Base-by-base conservation (phyloP, 176 grass and related monocot species). In the Typha latifolia region DNA sequence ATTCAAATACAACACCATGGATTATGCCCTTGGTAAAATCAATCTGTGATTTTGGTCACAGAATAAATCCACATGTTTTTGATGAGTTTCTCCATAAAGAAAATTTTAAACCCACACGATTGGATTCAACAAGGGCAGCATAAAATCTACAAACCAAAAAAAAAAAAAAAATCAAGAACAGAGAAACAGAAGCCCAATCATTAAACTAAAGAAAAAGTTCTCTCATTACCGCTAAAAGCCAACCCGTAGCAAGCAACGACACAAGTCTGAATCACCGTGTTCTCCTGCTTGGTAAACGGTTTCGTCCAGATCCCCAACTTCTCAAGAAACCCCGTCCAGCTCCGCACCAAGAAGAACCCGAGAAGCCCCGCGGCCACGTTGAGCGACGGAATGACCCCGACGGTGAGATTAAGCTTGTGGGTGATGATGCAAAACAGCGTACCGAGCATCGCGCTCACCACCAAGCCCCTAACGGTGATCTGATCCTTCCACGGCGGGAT, bases 271-370 rank as follows among this genome's bases (percentile, higher is more conserved):
- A 89, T 91, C 57, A 92, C 85, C 57, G 88, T 91, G 77, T 97
- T 97, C 85, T 91, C 93, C 78, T 92, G 93, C 85, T 75, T 85
- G n/a, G 87, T 96, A 67, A 96, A 96, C 9, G 87, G 87, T 78
- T 69, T 86, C 57, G 80, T 55, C 11, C 77, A 43, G 50, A 91
- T 1, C 47, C 87, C 83, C 23, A 86, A 12, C 72, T 43, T 74
- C 26, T 47, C 27, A n/a, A 85, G 49, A 22, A 70, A 62, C 0
- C 55, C 62, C 10, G 87, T 84, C 87, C 87, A 91, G 14, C 61
- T 76, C 66, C 77, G 72, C 22, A 91, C 49, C 20, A 91, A 72
- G 78, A 91, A 91, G 62, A 86, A 91, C 5, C 88, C 88, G 13
- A 91, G 84, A 34, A 91, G 61, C 5, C 88, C 88, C 2, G 88